These are phyloP conservation scores for Solanum raphanifolium DNA, from an alignment of 257 asterid species.

Conservation along the genomic window DNA sequence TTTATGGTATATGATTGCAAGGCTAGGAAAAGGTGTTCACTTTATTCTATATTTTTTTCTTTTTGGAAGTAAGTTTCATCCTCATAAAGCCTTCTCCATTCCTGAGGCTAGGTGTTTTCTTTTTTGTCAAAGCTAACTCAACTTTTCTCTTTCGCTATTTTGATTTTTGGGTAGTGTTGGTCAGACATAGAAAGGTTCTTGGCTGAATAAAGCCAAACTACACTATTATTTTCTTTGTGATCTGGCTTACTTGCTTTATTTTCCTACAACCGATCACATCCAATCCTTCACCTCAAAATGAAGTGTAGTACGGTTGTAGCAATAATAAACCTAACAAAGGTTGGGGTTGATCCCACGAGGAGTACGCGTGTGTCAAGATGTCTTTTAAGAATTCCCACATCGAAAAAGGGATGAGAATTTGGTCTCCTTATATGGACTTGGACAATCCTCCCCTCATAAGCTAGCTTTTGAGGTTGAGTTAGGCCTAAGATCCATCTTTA, in stretches of 20 bases:
- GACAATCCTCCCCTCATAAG: no score
- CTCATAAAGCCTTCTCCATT: neutral
- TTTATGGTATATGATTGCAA: neutral
- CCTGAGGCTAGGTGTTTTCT: neutral
- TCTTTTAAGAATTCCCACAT: no score
- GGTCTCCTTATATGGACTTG: no score
- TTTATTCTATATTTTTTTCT: neutral
- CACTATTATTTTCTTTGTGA: neutral
- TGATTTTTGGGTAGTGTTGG: neutral
- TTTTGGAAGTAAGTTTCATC: neutral
- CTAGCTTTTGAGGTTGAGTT: no score
- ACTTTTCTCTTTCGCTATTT: neutral
- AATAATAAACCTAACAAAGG: neutral
- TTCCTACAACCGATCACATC: neutral
- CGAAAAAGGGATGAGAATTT: no score
- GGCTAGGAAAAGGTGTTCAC: neutral
- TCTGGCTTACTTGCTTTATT: neutral
- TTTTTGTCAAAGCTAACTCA: neutral
- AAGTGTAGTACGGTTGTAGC: neutral
- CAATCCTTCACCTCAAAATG: neutral
- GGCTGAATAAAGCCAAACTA: neutral
- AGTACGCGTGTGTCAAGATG: neutral
- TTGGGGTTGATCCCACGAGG: neutral
- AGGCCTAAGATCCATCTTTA: no score
- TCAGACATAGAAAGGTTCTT: neutral